These are phyloP conservation scores for Beverwykella pulmonaria DNA, from an alignment of 495 filamentous ascomycete genomes.

Conservation along the genomic window DNA sequence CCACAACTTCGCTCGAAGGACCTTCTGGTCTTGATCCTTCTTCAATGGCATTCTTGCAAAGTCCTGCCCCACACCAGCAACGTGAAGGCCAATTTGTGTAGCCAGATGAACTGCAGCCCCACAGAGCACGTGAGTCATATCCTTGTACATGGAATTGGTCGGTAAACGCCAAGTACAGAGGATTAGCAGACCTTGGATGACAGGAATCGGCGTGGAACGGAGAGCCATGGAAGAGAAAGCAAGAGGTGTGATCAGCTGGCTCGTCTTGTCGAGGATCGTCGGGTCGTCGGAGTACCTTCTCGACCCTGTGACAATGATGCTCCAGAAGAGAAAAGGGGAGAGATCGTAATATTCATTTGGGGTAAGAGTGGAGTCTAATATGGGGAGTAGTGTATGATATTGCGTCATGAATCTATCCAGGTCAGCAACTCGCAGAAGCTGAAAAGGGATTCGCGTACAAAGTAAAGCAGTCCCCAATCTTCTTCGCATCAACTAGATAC, in stretches of 20 bases:
- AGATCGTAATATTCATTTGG: conserved; percentile 52
- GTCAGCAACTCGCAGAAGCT: neutral
- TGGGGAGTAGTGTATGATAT: conserved; percentile 53
- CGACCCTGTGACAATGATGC: conserved; percentile 42
- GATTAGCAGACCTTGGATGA: conserved; percentile 54
- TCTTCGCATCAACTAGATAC: conserved; percentile 17
- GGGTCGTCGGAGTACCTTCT: conserved; percentile 51
- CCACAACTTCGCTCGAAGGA: conserved; percentile 30
- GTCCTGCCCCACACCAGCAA: conserved; percentile 32
- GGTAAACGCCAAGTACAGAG: conserved; percentile 57
- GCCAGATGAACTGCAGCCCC: conserved; percentile 33
- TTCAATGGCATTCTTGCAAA: conserved; percentile 26
- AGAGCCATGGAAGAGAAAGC: conserved; percentile 50
- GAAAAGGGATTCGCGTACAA: conserved; percentile 7
- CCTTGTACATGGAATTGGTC: conserved; percentile 49
- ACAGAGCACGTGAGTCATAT: conserved; percentile 38
- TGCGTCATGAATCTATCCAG: conserved; percentile 51
- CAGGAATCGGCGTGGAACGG: conserved; percentile 49
- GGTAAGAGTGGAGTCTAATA: conserved; percentile 47
- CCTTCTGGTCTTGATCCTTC: conserved; percentile 24
- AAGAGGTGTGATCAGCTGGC: conserved; percentile 51
- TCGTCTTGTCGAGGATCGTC: conserved; percentile 49
- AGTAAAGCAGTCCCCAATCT: conserved; percentile 29
- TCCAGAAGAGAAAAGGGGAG: conserved; percentile 57
- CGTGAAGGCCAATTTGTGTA: conserved; percentile 32